A percentile compares a stretch with the other conserved stretches of the same genome.
Conservation (phyloP, 176 grass and related monocot genomes). For the Carex parvula region DNA sequence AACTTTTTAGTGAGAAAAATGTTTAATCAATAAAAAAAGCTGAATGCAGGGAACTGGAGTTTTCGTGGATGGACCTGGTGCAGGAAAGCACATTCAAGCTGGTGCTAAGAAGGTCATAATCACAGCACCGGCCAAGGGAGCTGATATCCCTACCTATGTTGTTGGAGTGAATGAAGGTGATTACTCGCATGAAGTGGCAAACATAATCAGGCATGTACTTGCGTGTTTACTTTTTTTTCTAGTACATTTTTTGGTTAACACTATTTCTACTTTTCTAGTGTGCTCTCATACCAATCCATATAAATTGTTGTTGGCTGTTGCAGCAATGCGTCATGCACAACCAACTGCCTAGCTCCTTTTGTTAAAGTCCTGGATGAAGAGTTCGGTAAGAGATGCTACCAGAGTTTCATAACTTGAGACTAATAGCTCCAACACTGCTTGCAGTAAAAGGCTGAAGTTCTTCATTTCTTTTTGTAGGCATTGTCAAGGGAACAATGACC, state of each 20-base stretch:
- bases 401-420: background rate
- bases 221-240: background rate
- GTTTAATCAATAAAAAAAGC: background rate
- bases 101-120: constrained; percentile 98
- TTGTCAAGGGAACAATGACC: constrained; percentile 98
- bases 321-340: constrained; percentile 99
- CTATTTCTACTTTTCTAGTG: background rate
- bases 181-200: constrained; percentile 64
- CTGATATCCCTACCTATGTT: constrained; percentile 94
- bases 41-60: constrained; percentile 81
- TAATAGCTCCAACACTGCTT: background rate
- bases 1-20: background rate
- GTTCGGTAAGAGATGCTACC: constrained; percentile 49
- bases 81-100: constrained; percentile 96
- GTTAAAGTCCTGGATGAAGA: constrained; percentile 91
- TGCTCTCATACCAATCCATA: background rate
- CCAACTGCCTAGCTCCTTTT: constrained; percentile 96
- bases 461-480: constrained; percentile 36
- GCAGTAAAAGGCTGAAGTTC: background rate
- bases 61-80: constrained; percentile 90
- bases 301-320: constrained; percentile 14
- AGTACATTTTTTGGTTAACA: background rate
- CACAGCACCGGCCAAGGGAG: constrained; percentile 94
- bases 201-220: constrained; percentile 67
- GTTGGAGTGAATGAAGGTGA: constrained; percentile 93